phyloP scores from a whole-genome alignment of 2,329 filamentous ascomycete species.

The Lojkania enalia region DNA sequence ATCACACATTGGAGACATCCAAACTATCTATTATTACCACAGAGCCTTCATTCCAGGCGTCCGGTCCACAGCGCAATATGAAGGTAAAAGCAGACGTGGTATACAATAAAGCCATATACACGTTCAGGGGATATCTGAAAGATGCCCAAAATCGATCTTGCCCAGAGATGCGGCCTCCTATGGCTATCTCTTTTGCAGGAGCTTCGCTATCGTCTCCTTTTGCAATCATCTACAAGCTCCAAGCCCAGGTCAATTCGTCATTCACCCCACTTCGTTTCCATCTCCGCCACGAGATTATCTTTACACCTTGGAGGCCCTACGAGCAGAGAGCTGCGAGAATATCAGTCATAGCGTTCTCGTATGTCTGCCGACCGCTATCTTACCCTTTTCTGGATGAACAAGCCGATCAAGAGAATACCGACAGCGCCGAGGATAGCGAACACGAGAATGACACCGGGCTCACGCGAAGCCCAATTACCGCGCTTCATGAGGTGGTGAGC shows the following conservation, averaged over 20 bases:
- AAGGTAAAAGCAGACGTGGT: constrained; percentile 32
- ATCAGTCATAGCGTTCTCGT: neutral
- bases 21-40: constrained; percentile 36
- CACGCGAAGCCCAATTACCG: constrained; percentile 59
- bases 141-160: constrained; percentile 12
- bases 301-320: constrained; percentile 10
- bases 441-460: constrained; percentile 65
- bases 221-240: constrained; percentile 1
- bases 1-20: neutral
- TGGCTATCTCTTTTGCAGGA: neutral
- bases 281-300: constrained; percentile 10
- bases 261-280: neutral
- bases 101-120: constrained; percentile 23
- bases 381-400: constrained; percentile 56
- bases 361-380: constrained; percentile 2
- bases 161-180: neutral
- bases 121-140: neutral
- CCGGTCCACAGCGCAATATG: constrained; percentile 29
- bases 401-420: constrained; percentile 52
- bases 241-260: neutral
- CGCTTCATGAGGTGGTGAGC: constrained; percentile 55
- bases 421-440: constrained; percentile 65
- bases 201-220: neutral
- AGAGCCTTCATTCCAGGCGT: constrained; percentile 31
- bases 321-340: constrained; percentile 11